A percentile compares a stretch with the other conserved stretches of the same genome.
These are phyloP conservation scores for Candida taoyuanica DNA, from an alignment of 805 yeast genomes.

Conservation along the genomic window DNA sequence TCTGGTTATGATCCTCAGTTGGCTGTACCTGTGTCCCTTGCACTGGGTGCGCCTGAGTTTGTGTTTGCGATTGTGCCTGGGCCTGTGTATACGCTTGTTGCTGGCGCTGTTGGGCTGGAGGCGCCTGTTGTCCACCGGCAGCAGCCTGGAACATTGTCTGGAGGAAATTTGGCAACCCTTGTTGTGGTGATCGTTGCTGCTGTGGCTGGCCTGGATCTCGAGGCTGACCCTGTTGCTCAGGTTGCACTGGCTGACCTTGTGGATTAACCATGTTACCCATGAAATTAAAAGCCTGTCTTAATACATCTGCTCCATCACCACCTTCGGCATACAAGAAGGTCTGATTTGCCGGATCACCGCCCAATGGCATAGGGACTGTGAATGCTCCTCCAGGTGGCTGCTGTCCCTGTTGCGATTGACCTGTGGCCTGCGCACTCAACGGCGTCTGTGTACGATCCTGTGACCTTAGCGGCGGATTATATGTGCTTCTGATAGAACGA, in stretches of 20 bases:
- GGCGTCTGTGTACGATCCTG: not conserved
- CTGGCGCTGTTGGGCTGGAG: not conserved
- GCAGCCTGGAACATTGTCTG: no score
- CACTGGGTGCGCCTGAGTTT: no score
- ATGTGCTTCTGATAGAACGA: slow-evolving; percentile 8
- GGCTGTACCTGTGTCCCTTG: no score
- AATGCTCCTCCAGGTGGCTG: not conserved
- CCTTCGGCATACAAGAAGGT: slow-evolving; percentile 7
- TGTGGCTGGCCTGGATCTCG: not conserved
- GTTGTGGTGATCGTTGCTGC: slow-evolving; percentile 3
- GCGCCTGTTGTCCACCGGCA: not conserved
- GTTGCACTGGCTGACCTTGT: not conserved
- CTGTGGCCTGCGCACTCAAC: not conserved
- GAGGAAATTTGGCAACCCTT: no score
- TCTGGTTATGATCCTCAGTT: no score
- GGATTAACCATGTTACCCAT: slow-evolving; percentile 6
- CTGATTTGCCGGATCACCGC: slow-evolving; percentile 4
- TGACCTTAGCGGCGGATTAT: not conserved
- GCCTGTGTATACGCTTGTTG: slow-evolving; percentile 2
- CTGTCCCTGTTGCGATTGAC: not conserved
- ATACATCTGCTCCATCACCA: slow-evolving; percentile 7
- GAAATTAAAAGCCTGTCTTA: slow-evolving; percentile 11
- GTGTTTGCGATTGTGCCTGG: not conserved
- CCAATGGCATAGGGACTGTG: not conserved
- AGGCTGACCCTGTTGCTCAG: not conserved